Conservation (phyloP, 495 filamentous ascomycete genomes). For the Parachaetomium inaequale region DNA sequence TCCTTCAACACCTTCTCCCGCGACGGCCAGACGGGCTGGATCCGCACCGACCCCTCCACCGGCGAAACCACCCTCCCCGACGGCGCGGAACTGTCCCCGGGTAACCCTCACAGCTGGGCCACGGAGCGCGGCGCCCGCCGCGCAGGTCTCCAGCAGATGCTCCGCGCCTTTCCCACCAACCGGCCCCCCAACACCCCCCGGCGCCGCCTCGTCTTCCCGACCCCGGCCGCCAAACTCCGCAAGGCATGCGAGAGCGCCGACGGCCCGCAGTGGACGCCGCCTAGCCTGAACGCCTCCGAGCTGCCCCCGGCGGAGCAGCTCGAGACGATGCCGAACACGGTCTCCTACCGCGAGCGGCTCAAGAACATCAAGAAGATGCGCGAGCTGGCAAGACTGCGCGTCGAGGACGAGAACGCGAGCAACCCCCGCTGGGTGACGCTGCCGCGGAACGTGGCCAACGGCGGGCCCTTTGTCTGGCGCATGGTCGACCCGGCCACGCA, state of each 20-base stretch:
- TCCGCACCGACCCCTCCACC: conserved; percentile 15
- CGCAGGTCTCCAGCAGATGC: conserved; percentile 39
- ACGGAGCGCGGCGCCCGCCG: conserved; percentile 38
- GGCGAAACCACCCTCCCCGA: conserved; percentile 17
- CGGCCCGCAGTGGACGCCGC: conserved; percentile 20
- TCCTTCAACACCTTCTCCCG: conserved; percentile 10
- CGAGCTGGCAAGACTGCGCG: not conserved
- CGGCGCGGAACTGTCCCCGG: not conserved
- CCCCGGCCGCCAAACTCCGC: conserved; percentile 12
- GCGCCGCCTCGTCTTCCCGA: conserved; percentile 32
- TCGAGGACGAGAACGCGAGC: not conserved
- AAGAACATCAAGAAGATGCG: conserved; percentile 1
- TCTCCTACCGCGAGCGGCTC: conserved; percentile 11
- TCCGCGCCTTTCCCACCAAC: conserved; percentile 28
- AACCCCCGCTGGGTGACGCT: conserved; percentile 8
- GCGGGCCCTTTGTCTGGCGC: conserved; percentile 23
- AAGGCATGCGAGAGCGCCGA: not conserved
- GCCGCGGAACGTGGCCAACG: conserved; percentile 20
- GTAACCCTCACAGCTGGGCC: conserved; percentile 16
- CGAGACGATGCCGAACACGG: conserved; percentile 23
- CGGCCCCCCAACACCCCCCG: conserved; percentile 27
- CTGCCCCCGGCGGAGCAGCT: conserved; percentile 6
- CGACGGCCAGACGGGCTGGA: not conserved
- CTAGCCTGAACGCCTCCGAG: not conserved
- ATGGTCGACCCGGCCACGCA: conserved; percentile 10